Evolutionary conservation across 2,329 filamentous ascomycete genomes (phyloP), one percentile per base, ranked within the genome.

Genomic region (Claviceps cyperi): DNA sequence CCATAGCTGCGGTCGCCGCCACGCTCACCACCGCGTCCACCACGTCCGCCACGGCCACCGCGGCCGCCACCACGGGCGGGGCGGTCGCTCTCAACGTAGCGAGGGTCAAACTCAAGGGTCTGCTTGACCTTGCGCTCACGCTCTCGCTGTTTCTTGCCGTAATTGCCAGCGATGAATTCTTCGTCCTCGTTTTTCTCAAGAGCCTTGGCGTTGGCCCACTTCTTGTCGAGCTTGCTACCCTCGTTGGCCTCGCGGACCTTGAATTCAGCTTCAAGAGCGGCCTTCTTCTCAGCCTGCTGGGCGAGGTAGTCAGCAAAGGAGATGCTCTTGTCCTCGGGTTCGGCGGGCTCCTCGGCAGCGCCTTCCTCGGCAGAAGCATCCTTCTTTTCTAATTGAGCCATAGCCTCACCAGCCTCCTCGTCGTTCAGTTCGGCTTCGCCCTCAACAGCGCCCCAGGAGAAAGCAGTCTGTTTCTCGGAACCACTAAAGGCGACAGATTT

Each of bases 101-200:
- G 80, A 73, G 89, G 81, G 69, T 95, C 90, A 58, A 96, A 86
- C 64, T 94, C 88, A 62, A 97, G 68, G 66, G 85, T 70, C 69
- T 86, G 80, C 84, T 96, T 96, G 73, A 85, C 79, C 80, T 92
- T 92, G 74, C 85, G 84, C 76, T 91, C 84, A 66, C 88, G 87
- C 75, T 91, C 81, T 65, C 86, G 86, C 75, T 79, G 76, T 67
- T 80, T 70, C 83, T 96, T 96, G 72, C 83, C 84, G 55, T 74
- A 76, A 58, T 76, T 69, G 60, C 77, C 81, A 62, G 84, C 71
- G 64, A 95, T 84, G 79, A 86, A 96, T 60, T 84, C 81, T 61
- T 88, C 81, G 50, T 78, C 77, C 19, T 80, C 77, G 19, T 80
- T 73, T 68, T 84, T 83, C 64, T 71, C 66, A 51, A 85, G 72